Conservation (phyloP, 129 eudicot species). For the Tanacetum coccineum region DNA sequence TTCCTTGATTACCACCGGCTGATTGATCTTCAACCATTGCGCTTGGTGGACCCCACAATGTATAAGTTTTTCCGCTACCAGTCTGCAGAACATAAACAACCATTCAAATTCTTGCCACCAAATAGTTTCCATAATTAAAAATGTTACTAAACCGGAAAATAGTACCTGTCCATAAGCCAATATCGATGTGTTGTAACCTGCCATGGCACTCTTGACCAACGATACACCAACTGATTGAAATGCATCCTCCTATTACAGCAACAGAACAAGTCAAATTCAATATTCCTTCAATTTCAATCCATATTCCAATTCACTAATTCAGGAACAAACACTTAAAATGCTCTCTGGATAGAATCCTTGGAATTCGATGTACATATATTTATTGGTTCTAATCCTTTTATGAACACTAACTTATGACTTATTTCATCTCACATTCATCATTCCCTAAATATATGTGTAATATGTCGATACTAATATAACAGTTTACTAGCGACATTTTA, state of each 20-base stretch:
- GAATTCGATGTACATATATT: no score
- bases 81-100: slow-evolving; percentile 44
- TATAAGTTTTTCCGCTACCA: slow-evolving; percentile 96
- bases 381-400: no score
- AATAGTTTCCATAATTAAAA: background rate
- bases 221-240: slow-evolving; percentile 76
- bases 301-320: no score
- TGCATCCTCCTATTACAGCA: slow-evolving; percentile 64
- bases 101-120: slow-evolving; percentile 9
- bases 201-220: slow-evolving; percentile 76
- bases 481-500: no score
- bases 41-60: slow-evolving; percentile 97
- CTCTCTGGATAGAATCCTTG: no score
- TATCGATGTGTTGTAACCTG: slow-evolving; percentile 86
- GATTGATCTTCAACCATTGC: slow-evolving; percentile 84
- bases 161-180: slow-evolving; percentile 91
- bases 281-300: slow-evolving; percentile 3
- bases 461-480: no score
- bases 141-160: background rate
- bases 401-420: no score
- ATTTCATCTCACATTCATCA: no score
- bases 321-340: no score
- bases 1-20: slow-evolving; percentile 58
- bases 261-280: slow-evolving; percentile 6
- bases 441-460: no score